phyloP scores from a whole-genome alignment of 2,329 filamentous ascomycete genomes.

The Pyrenochaeta sp. region DNA sequence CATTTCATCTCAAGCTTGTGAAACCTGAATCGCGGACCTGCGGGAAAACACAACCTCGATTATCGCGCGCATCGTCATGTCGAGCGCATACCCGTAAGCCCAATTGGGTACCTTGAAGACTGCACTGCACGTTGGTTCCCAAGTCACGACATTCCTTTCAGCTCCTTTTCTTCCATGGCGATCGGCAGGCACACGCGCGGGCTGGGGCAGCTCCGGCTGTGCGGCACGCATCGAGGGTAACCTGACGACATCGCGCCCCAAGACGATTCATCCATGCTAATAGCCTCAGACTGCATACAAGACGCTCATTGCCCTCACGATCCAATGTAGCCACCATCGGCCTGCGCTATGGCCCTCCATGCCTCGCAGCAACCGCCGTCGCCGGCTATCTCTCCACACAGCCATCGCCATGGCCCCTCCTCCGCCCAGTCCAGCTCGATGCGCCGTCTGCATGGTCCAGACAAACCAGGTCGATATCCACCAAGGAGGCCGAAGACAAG shows the following conservation, averaged over 20 bases:
- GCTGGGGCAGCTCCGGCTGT: conserved; percentile 36
- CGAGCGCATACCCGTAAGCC: conserved; percentile 29
- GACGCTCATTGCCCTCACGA: conserved; percentile 14
- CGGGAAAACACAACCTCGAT: conserved; percentile 18
- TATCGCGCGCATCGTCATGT: conserved; percentile 35
- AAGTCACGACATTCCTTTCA: conserved; percentile 3
- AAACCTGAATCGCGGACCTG: conserved; percentile 29
- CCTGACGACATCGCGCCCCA: conserved; percentile 5
- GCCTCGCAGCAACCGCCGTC: conserved; percentile 33
- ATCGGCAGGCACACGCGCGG: conserved; percentile 31
- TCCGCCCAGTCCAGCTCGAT: conserved; percentile 37
- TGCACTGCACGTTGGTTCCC: conserved; percentile 2
- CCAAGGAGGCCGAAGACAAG: conserved; percentile 24
- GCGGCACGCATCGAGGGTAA: conserved; percentile 38
- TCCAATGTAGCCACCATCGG: conserved; percentile 20
- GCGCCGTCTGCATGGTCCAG: conserved; percentile 30
- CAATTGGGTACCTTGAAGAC: conserved; percentile 23
- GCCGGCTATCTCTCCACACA: conserved; percentile 28
- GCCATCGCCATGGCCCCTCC: conserved; percentile 18
- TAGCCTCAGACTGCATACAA: conserved; percentile 29
- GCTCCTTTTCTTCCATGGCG: conserved; percentile 26
- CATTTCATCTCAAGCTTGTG: conserved; percentile 16
- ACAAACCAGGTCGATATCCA: conserved; percentile 25
- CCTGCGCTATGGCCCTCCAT: conserved; percentile 39
- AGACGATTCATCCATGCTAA: neutral